Conservation (phyloP, 257 asterid species). For the Solanum pimpinellifolium region DNA sequence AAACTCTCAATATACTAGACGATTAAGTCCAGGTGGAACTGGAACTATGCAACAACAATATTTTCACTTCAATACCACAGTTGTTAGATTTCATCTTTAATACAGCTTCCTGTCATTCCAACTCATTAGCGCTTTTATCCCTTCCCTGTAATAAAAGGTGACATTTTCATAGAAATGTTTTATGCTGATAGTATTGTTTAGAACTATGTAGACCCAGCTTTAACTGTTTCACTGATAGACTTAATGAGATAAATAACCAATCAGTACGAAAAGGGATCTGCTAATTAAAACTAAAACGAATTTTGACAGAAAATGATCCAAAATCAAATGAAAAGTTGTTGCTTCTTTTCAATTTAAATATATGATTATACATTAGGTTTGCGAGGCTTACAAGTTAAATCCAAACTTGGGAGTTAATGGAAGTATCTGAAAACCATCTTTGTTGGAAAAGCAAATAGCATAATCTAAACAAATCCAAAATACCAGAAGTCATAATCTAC, state of each 20-base stretch:
- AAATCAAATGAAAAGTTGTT: neutral
- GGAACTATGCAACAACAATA: neutral
- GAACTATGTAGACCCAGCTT: neutral
- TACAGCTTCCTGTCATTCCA: neutral
- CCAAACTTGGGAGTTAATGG: neutral
- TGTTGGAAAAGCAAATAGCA: neutral
- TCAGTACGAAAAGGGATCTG: neutral
- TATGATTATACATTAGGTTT: neutral
- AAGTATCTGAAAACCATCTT: neutral
- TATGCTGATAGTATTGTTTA: neutral
- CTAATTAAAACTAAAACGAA: neutral
- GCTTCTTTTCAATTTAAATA: neutral
- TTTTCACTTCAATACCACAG: neutral
- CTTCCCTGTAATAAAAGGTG: neutral
- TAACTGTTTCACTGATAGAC: neutral
- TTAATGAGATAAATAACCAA: neutral
- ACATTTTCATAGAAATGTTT: neutral
- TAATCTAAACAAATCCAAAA: neutral
- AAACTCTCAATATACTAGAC: neutral
- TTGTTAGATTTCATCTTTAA: neutral
- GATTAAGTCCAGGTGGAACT: neutral
- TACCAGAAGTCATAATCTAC: conserved; percentile 16
- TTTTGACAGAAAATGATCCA: neutral
- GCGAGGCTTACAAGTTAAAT: neutral
- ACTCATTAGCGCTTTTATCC: neutral